Percentiles rank a stretch among this genome's conserved stretches.
These are phyloP conservation scores for Clarireedia hainanense DNA, from an alignment of 2,329 filamentous ascomycete genomes.

Conservation along the genomic window DNA sequence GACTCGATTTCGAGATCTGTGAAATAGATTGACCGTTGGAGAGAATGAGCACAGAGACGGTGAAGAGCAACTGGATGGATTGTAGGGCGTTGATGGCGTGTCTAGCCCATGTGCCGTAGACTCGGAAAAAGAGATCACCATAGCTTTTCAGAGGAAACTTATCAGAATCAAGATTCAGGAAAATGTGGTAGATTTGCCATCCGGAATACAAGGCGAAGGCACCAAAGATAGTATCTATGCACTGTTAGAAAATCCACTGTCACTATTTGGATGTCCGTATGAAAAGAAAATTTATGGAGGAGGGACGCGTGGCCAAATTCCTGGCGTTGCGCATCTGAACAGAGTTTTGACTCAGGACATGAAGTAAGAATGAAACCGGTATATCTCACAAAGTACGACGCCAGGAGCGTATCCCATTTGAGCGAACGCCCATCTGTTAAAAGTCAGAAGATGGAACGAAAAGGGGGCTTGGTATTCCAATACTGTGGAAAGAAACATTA, in stretches of 20 bases:
- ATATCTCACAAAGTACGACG: background rate
- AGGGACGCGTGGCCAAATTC: too few relatives aligned
- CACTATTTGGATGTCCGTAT: too few relatives aligned
- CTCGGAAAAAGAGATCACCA: slow-evolving; percentile 20
- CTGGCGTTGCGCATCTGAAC: too few relatives aligned
- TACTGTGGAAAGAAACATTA: too few relatives aligned
- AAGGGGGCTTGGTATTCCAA: too few relatives aligned
- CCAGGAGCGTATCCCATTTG: slow-evolving; percentile 18
- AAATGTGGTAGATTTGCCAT: slow-evolving; percentile 18
- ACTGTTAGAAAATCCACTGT: too few relatives aligned
- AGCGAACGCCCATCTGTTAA: slow-evolving; percentile 9
- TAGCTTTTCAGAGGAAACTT: slow-evolving; percentile 18
- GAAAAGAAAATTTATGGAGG: too few relatives aligned
- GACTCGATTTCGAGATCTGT: slow-evolving; percentile 15
- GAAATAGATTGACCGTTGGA: slow-evolving; percentile 15
- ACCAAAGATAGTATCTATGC: slow-evolving; percentile 20
- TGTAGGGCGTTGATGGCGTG: slow-evolving; percentile 17
- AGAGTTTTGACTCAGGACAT: too few relatives aligned
- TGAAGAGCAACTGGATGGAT: slow-evolving; percentile 14
- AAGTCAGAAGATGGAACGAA: background rate
- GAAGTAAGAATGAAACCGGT: too few relatives aligned
- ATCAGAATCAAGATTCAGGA: slow-evolving; percentile 18
- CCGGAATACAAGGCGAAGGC: slow-evolving; percentile 18
- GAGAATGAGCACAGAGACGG: slow-evolving; percentile 18
- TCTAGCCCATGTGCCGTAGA: slow-evolving; percentile 15